A percentile compares a stretch with the other conserved stretches of the same genome.
These are phyloP conservation scores for Citrullus amarus DNA, from an alignment of 306 rosid genomes.

Conservation along the genomic window DNA sequence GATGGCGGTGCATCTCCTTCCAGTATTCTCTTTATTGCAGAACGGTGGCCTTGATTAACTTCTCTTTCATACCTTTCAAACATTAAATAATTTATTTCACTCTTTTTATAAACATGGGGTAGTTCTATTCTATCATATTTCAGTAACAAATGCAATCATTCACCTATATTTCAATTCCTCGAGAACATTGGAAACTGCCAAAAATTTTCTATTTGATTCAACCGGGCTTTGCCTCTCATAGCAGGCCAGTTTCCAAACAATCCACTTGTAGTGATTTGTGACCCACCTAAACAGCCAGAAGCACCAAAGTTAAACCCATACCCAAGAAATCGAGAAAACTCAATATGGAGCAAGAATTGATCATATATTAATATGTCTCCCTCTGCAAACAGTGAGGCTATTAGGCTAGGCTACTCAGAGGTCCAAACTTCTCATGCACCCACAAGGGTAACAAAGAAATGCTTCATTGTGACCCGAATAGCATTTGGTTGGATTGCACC, in stretches of 20 bases:
- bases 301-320: slow-evolving; percentile 1
- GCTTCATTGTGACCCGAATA: not conserved
- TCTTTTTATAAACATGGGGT: slow-evolving; percentile 10
- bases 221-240: slow-evolving; percentile 58
- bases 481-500: not conserved
- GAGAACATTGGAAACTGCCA: slow-evolving; percentile 56
- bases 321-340: not conserved
- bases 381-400: not conserved
- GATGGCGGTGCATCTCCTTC: slow-evolving; percentile 88
- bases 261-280: slow-evolving; percentile 80
- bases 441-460: not conserved
- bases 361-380: not conserved
- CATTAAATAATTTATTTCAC: not conserved
- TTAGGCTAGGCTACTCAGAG: not conserved
- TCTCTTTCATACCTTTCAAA: slow-evolving; percentile 74
- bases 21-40: slow-evolving; percentile 69
- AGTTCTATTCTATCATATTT: not conserved
- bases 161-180: slow-evolving; percentile 94
- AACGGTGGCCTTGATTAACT: slow-evolving; percentile 78
- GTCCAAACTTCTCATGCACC: not conserved
- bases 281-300: slow-evolving; percentile 61
- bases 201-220: slow-evolving; percentile 35
- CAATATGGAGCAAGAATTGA: not conserved
- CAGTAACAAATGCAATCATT: not conserved
- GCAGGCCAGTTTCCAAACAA: slow-evolving; percentile 88